These are phyloP conservation scores for Flaveria floridana DNA, from an alignment of 140 eudicot species.

Conservation along the genomic window DNA sequence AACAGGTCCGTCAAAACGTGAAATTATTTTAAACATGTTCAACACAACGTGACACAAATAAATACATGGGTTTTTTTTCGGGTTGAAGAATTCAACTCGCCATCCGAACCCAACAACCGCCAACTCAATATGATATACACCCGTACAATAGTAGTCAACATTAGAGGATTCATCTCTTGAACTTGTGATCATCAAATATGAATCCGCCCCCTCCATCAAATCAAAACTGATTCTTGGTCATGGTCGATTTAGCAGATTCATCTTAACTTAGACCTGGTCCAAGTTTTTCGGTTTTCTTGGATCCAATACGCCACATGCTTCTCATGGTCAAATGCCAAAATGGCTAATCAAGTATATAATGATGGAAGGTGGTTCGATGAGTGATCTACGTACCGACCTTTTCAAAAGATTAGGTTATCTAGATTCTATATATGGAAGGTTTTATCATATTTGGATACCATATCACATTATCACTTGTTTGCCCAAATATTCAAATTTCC, in stretches of 20 bases:
- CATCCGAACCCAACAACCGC: no score
- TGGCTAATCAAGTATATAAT: slow-evolving; percentile 13
- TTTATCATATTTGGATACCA: not conserved
- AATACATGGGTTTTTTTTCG: no score
- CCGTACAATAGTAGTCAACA: no score
- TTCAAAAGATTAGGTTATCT: slow-evolving; percentile 5
- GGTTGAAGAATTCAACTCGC: no score
- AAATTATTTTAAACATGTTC: no score
- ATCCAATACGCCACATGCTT: not conserved
- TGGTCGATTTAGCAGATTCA: not conserved
- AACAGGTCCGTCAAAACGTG: no score
- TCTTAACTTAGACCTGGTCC: not conserved
- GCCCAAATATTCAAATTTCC: not conserved
- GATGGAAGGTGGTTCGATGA: not conserved
- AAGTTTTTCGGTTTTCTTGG: not conserved
- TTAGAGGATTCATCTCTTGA: no score
- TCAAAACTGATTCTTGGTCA: not conserved
- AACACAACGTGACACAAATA: no score
- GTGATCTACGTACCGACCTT: slow-evolving; percentile 3
- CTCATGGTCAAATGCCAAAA: not conserved
- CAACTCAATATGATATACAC: no score
- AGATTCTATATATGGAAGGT: slow-evolving; percentile 3
- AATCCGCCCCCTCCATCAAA: no score
- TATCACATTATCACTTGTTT: not conserved
- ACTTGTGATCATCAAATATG: no score